Evolutionary conservation across 169 alveolate species (phyloP), one percentile per base, ranked within the genome.

Genomic region (Eimeria sp.): DNA sequence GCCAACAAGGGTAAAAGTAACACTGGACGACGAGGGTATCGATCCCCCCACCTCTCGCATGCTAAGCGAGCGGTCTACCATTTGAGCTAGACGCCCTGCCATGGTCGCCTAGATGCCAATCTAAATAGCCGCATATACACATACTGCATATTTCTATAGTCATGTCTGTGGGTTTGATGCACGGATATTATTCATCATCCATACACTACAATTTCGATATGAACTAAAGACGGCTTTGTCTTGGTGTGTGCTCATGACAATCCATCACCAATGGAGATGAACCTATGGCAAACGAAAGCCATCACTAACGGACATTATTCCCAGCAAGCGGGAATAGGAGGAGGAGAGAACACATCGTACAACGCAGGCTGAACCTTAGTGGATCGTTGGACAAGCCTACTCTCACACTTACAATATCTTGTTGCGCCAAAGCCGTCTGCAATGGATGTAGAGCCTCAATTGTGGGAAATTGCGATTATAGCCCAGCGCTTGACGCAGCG

Each of bases 21-120:
- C n/a, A n/a, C n/a, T 98, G 99, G 99, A 98, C 98, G 98, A 98
- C 99, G 98, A 97, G 99, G 99, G 99, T 98, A 98, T 99, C 99
- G 99, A 99, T 99, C 99, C 99, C 99, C 98, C 99, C 98, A 99
- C 99, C 99, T 99, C 99, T 99, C 99, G 99, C 99, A 99, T 99
- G 99, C 99, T 99, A 99, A 99, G 99, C 99, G 99, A 98, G 99
- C 99, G 99, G 99, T 99, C 99, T 99, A 99, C 99, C 99, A 99
- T 99, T 99, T 99, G 99, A 99, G 99, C 99, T 99, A 99, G 99
- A 98, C 98, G 99, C 99, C 99, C 99, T 95, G n/a, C n/a, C n/a
- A n/a, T n/a, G n/a, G n/a, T n/a, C n/a, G n/a, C n/a, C n/a, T n/a
- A n/a, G n/a, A n/a, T n/a, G n/a, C n/a, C n/a, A n/a, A n/a, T n/a